These are phyloP conservation scores for Fusarium avenaceum DNA, from an alignment of 2,329 filamentous ascomycete genomes.

Conservation along the genomic window DNA sequence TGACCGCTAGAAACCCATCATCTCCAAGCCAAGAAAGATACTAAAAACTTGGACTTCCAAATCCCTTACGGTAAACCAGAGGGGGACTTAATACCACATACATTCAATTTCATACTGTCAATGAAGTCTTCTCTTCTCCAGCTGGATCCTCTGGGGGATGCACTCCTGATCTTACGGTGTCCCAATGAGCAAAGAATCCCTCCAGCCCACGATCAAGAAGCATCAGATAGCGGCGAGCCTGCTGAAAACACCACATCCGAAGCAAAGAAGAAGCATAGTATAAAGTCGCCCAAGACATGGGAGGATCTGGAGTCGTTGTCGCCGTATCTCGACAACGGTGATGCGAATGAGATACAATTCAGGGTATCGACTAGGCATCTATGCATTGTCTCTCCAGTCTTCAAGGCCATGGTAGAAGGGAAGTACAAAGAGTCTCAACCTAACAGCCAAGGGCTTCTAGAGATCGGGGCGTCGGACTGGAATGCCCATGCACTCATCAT, in stretches of 20 bases:
- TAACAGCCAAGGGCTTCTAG: not conserved
- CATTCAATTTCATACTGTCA: rapidly evolving
- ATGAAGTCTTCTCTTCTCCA: slow-evolving; percentile 6
- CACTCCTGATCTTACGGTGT: not conserved
- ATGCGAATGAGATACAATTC: slow-evolving; percentile 1
- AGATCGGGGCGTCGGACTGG: slow-evolving; percentile 36
- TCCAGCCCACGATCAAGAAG: not conserved
- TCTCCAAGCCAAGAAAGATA: not conserved
- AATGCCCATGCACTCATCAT: slow-evolving; percentile 45
- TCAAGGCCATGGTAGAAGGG: slow-evolving; percentile 19
- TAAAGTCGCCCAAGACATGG: not conserved
- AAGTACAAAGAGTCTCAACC: not conserved
- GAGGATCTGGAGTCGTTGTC: not conserved
- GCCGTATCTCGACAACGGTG: not conserved
- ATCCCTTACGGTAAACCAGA: not conserved
- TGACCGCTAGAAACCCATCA: not conserved
- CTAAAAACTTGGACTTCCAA: not conserved
- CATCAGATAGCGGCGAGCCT: no score
- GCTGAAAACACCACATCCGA: not conserved
- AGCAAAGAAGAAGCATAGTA: not conserved
- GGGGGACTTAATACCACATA: not conserved
- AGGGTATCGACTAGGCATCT: not conserved
- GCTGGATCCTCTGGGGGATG: not conserved
- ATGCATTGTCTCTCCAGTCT: slow-evolving; percentile 15
- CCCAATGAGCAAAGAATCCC: not conserved